Conservation (phyloP, 176 grass and related monocot genomes). For the Paspalum notatum region DNA sequence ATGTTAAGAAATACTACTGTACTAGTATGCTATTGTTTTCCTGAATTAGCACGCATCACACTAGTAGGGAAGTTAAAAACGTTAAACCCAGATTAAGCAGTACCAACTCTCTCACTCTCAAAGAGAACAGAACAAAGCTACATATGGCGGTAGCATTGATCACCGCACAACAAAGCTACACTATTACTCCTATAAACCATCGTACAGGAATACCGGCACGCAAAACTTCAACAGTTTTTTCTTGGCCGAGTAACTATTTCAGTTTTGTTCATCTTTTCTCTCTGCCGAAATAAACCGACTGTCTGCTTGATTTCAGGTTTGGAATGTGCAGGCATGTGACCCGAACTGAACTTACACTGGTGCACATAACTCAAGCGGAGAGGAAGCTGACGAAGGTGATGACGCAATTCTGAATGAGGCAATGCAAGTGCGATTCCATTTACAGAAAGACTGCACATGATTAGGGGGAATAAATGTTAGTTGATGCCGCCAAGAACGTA, state of each 20-base stretch:
- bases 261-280: background rate
- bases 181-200: no score
- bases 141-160: no score
- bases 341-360: background rate
- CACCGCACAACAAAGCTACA: no score
- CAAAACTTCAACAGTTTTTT: background rate
- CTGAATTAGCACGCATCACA: no score
- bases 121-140: no score
- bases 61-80: no score
- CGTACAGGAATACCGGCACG: no score
- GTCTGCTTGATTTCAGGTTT: constrained; percentile 23
- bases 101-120: no score
- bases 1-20: no score
- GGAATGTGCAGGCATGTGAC: constrained; percentile 21
- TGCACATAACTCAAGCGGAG: constrained; percentile 4
- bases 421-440: constrained; percentile 14
- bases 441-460: constrained; percentile 17
- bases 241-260: background rate
- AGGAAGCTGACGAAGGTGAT: constrained; percentile 27
- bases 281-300: background rate
- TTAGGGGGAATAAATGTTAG: constrained; percentile 42
- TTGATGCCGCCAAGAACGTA: constrained; percentile 17
- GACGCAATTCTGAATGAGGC: constrained; percentile 33
- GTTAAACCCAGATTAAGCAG: no score
- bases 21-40: no score